Base-by-base conservation (phyloP, 345 rosid species). In the Citrus sp. region DNA sequence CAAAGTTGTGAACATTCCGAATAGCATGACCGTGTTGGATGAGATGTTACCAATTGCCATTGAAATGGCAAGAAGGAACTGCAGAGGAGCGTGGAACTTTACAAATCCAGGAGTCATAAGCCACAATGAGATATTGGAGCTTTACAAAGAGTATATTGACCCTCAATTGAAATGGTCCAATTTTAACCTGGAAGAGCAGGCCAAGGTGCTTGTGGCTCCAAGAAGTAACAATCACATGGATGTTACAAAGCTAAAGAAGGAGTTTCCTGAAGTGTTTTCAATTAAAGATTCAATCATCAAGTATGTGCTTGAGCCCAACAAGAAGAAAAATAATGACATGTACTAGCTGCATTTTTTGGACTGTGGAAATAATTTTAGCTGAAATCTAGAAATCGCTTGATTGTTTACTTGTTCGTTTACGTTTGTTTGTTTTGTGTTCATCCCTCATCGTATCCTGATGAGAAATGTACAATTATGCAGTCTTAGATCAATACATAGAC, bases 151-250 rank as follows among this genome's bases (percentile, higher is more conserved):
- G 1, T 86, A 85, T 80, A 83, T 87, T 13, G 88, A 87, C 18
- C 90, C 90, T 35, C 59, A 73, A 13, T 88, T 90, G 72, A 70
- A 86, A 68, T 87, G 88, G 87, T 73, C 76, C 18, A 90, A 88
- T 82, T 87, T 88, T 76, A 77, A 82, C 40, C 49, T 87, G 80
- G 90, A 90, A 83, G 90, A 90, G 75, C 91, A 87, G 68, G 89
- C 88, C 18, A 87, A 86, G 63, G 91, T 88, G 78, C 87, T 87
- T 46, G 84, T 82, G 54, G 93, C 90, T 59, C 77, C 91, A 37
- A 81, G 90, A 65, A 88, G 93, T 81, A 88, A 88, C 89, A 90
- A 88, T 51, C 91, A 87, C 70, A 67, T 90, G 87, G 91, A 88
- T 78, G 88, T 87, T 7, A 19, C 79, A 56, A 90, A 88, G 85